A percentile compares a stretch with the other conserved stretches of the same genome.
Evolutionary conservation across 2,329 filamentous ascomycete species (phyloP).

Genomic region (Didymellaceae sp.): DNA sequence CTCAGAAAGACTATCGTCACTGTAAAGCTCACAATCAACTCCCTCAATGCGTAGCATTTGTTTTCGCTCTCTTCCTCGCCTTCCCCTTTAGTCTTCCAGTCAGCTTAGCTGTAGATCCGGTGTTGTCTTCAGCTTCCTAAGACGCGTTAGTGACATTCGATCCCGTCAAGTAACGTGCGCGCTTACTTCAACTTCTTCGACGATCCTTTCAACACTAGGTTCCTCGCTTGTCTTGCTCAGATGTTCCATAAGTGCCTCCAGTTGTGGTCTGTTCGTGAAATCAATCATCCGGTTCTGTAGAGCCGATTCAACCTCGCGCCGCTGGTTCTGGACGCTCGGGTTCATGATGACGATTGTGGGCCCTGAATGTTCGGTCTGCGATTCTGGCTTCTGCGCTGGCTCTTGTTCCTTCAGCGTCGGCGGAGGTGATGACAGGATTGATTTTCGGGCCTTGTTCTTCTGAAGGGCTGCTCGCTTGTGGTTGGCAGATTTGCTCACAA

Average conservation of each 20-base stretch:
- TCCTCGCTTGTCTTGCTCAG: neutral
- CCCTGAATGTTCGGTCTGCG: neutral
- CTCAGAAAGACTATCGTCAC: too few relatives aligned
- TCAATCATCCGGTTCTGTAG: conserved; percentile 1
- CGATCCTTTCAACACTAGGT: neutral
- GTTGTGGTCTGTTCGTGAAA: neutral
- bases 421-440: conserved; percentile 10
- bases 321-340: neutral
- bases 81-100: conserved; percentile 10
- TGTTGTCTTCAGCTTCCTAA: neutral
- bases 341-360: neutral
- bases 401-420: conserved; percentile 1
- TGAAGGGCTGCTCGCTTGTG: conserved; percentile 12
- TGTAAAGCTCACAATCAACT: neutral
- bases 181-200: neutral
- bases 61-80: conserved; percentile 6
- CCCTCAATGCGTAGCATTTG: neutral
- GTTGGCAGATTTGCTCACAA: conserved; percentile 5
- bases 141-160: neutral
- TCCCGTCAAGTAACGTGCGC: neutral
- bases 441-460: conserved; percentile 13
- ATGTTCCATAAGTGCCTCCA: conserved; percentile 4
- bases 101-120: neutral
- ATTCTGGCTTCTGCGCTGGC: neutral
- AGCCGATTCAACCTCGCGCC: conserved; percentile 2